phyloP scores from a whole-genome alignment of 345 rosid species.

The Lagerstroemia speciosa region DNA sequence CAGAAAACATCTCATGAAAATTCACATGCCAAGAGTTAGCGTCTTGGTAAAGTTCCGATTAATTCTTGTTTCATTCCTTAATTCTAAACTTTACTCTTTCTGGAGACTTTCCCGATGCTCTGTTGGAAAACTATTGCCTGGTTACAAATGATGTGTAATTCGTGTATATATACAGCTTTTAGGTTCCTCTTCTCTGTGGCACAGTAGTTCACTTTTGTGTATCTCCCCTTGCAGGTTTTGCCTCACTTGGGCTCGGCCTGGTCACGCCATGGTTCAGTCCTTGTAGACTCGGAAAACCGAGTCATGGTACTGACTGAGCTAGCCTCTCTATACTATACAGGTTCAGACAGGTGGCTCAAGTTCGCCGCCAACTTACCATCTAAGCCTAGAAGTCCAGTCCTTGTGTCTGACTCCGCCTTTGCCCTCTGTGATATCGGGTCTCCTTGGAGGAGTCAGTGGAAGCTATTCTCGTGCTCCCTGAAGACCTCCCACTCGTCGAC shows the following conservation, averaged over 20 bases:
- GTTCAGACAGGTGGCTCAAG: constrained; percentile 45
- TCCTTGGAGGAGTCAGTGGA: constrained; percentile 86
- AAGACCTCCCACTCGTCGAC: constrained; percentile 21
- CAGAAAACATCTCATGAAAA: too few species aligned
- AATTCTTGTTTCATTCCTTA: too few species aligned
- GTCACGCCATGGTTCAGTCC: constrained; percentile 77
- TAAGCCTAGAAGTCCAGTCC: constrained; percentile 74
- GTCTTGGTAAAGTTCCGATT: too few species aligned
- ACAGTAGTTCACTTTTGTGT: neutral
- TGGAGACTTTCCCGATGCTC: neutral
- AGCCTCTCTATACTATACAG: constrained; percentile 61
- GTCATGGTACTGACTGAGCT: constrained; percentile 82
- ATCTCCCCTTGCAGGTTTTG: constrained; percentile 23
- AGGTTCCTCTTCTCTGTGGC: neutral
- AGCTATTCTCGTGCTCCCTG: constrained; percentile 53
- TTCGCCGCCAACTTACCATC: constrained; percentile 77
- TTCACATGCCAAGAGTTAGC: too few species aligned
- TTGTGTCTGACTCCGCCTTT: constrained; percentile 50
- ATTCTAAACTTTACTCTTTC: neutral
- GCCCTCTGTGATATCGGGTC: constrained; percentile 83
- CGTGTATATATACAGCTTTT: neutral
- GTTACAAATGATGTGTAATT: too few species aligned
- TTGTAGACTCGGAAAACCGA: constrained; percentile 54
- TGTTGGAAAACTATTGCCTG: neutral
- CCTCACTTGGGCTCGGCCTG: constrained; percentile 95